Conservation (phyloP, 78 protist species). For the Emiliania huxleyi region DNA sequence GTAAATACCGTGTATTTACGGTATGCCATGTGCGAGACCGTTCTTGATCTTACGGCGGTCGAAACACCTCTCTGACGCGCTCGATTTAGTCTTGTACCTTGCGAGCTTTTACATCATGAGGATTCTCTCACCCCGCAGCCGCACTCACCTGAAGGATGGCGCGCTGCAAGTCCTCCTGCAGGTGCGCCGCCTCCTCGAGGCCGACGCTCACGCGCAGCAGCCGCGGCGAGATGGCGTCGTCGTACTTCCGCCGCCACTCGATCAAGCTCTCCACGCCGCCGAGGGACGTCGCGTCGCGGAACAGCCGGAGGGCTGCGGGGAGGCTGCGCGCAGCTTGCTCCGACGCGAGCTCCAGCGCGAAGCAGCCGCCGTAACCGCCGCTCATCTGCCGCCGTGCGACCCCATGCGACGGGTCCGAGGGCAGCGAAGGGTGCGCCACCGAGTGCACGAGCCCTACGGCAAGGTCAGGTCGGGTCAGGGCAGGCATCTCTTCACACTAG, state of each 20-base stretch:
- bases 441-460: not conserved
- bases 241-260: conserved; percentile 41
- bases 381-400: conserved; percentile 4
- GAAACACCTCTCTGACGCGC: too few species aligned
- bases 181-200: conserved; percentile 1
- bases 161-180: not conserved
- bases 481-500: too few species aligned
- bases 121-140: too few species aligned
- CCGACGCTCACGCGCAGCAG: conserved; percentile 31
- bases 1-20: too few species aligned
- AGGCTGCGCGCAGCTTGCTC: not conserved
- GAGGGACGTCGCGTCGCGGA: conserved; percentile 36
- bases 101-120: too few species aligned
- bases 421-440: conserved; percentile 10
- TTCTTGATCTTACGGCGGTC: too few species aligned
- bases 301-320: not conserved
- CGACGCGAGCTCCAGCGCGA: not conserved
- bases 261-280: conserved; percentile 34
- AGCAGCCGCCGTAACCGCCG: conserved; percentile 8
- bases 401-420: not conserved
- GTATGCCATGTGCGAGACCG: too few species aligned
- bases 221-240: not conserved
- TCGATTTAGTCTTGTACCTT: too few species aligned
- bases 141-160: too few species aligned
- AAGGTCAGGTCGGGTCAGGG: too few species aligned